Percentiles rank a stretch among this genome's conserved stretches.
Evolutionary conservation across 208 protist genomes (phyloP).

Genomic region (Phytomonas francai): DNA sequence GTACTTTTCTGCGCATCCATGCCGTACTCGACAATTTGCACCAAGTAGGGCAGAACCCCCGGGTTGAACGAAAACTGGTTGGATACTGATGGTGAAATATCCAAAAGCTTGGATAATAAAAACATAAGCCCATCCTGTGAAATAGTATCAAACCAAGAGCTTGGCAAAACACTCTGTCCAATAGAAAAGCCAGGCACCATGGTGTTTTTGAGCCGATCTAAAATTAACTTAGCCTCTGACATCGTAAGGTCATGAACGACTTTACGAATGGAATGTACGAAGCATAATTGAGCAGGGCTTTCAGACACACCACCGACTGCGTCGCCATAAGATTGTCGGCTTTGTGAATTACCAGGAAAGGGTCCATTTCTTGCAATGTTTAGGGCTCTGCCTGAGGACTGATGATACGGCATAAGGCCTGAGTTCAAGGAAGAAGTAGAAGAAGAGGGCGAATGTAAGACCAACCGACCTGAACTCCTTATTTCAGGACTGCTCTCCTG

Average conservation of each 20-base stretch:
- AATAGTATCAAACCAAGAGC: constrained; percentile 51
- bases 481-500: neutral
- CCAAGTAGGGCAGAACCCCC: constrained; percentile 45
- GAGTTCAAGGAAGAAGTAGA: neutral
- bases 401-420: constrained; percentile 3
- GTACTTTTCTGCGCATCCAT: constrained; percentile 43
- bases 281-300: constrained; percentile 9
- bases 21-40: constrained; percentile 71
- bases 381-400: constrained; percentile 5
- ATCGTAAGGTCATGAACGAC: constrained; percentile 49
- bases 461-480: neutral
- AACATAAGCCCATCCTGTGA: constrained; percentile 71
- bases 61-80: constrained; percentile 37
- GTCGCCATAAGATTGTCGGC: neutral
- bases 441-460: neutral
- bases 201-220: constrained; percentile 24
- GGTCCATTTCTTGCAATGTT: neutral
- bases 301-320: constrained; percentile 7
- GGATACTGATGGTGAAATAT: constrained; percentile 48
- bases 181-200: constrained; percentile 53
- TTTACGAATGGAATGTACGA: constrained; percentile 64
- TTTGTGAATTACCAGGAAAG: neutral
- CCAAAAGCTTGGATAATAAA: constrained; percentile 80
- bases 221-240: constrained; percentile 57
- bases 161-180: constrained; percentile 57